Conservation (phyloP, 1,139 yeast genomes). For the Taphrina deformans region DNA sequence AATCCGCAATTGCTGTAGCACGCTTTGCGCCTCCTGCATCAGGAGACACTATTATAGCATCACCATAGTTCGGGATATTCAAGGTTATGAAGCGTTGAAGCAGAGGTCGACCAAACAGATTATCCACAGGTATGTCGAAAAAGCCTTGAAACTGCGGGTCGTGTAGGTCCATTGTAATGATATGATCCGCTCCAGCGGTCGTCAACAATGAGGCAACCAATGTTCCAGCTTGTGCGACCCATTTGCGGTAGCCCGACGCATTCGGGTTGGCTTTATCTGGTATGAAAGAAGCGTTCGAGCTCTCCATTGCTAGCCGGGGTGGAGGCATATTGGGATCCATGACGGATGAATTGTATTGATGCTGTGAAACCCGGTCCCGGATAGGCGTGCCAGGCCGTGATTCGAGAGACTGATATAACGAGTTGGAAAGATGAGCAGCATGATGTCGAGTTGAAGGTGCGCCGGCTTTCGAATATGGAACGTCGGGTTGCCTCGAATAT, state of each 20-base stretch:
- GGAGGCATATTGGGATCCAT: background rate
- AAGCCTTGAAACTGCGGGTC: conserved; percentile 98
- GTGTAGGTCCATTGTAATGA: conserved; percentile 95
- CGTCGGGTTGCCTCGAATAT: conserved; percentile 95
- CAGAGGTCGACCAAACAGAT: conserved; percentile 91
- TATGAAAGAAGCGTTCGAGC: conserved; percentile 32
- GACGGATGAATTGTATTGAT: background rate
- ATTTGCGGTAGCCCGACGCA: conserved; percentile 73
- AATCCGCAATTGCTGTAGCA: conserved; percentile 93
- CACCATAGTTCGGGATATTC: conserved; percentile 59
- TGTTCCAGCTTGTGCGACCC: conserved; percentile 97
- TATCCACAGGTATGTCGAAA: conserved; percentile 93
- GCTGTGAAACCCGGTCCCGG: conserved; percentile 29
- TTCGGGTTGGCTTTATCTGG: conserved; percentile 44
- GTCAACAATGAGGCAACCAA: conserved; percentile 77
- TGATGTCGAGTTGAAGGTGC: conserved; percentile 52
- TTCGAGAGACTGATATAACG: conserved; percentile 51
- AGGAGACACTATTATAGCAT: conserved; percentile 87
- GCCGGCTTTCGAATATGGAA: conserved; percentile 73
- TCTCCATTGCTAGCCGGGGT: conserved; percentile 10
- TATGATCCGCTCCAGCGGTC: conserved; percentile 96
- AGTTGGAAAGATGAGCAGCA: conserved; percentile 42
- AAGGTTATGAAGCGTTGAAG: conserved; percentile 85
- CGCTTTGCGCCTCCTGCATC: conserved; percentile 99
- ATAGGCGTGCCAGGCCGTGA: conserved; percentile 51